Conservation (phyloP, 148 eudicot species). For the Rhododendron vialii region DNA sequence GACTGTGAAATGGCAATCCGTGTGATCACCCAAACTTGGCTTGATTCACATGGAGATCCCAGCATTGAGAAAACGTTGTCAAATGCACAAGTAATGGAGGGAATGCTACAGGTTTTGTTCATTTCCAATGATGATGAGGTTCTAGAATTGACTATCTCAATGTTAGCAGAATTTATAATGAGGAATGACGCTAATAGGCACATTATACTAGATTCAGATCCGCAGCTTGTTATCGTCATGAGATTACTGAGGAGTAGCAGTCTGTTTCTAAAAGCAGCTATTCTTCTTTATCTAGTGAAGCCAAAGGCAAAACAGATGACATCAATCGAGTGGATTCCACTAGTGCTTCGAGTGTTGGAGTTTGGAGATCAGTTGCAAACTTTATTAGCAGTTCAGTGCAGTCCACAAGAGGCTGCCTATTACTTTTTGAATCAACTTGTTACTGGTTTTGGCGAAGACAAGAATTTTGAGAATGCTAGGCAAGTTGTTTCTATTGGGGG, state of each 20-base stretch:
- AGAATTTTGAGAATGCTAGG: slow-evolving; percentile 34
- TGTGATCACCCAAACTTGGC: slow-evolving; percentile 34
- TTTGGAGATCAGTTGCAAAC: slow-evolving; percentile 41
- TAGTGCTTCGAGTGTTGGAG: slow-evolving; percentile 44
- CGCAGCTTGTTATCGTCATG: slow-evolving; percentile 31
- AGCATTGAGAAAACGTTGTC: slow-evolving; percentile 24
- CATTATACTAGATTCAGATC: slow-evolving; percentile 29
- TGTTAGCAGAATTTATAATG: slow-evolving; percentile 32
- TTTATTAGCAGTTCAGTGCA: slow-evolving; percentile 31
- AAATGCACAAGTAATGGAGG: slow-evolving; percentile 31
- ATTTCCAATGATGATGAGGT: slow-evolving; percentile 42
- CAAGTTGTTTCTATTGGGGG: slow-evolving; percentile 45
- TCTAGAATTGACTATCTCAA: slow-evolving; percentile 38
- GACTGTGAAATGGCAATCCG: slow-evolving; percentile 46
- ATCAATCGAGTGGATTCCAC: slow-evolving; percentile 47
- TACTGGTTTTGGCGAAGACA: slow-evolving; percentile 40
- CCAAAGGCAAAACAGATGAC: slow-evolving; percentile 48
- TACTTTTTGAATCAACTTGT: slow-evolving; percentile 42
- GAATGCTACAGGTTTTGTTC: slow-evolving; percentile 39
- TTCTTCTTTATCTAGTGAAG: slow-evolving; percentile 38
- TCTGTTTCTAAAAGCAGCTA: slow-evolving; percentile 44
- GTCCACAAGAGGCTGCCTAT: slow-evolving; percentile 43
- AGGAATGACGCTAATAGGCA: slow-evolving; percentile 27
- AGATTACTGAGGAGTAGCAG: slow-evolving; percentile 35
- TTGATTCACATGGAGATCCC: slow-evolving; percentile 23